Conservation (phyloP, 345 rosid genomes). For the Arabis hirsuta region DNA sequence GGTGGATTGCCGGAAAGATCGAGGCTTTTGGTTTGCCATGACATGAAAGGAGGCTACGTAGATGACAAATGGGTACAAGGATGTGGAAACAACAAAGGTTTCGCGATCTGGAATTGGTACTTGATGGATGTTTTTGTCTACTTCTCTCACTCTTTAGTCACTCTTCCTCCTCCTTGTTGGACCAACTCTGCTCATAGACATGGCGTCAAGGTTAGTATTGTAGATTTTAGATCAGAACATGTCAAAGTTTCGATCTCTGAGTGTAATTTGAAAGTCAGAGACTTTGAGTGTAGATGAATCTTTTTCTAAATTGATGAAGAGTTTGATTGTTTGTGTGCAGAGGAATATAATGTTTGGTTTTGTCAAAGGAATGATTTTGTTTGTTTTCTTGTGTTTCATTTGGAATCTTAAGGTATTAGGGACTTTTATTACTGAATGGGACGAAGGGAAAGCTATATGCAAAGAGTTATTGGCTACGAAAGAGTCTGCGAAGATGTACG, state of each 20-base stretch:
- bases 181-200: slow-evolving; percentile 85
- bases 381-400: slow-evolving; percentile 19
- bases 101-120: slow-evolving; percentile 82
- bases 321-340: neutral
- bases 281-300: neutral
- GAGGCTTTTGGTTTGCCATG: slow-evolving; percentile 81
- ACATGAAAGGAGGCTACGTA: slow-evolving; percentile 71
- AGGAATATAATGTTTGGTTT: neutral
- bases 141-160: slow-evolving; percentile 72
- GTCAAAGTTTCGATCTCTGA: neutral
- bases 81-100: slow-evolving; percentile 59
- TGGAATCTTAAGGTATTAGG: slow-evolving; percentile 63
- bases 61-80: slow-evolving; percentile 93
- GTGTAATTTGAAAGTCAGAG: neutral
- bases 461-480: slow-evolving; percentile 60
- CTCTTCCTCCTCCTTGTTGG: slow-evolving; percentile 94
- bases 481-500: slow-evolving; percentile 67
- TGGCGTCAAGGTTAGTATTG: slow-evolving; percentile 68
- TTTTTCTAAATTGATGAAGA: neutral
- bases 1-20: slow-evolving; percentile 47
- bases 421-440: slow-evolving; percentile 84
- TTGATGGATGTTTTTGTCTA: slow-evolving; percentile 85
- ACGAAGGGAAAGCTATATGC: slow-evolving; percentile 58
- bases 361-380: slow-evolving; percentile 5
- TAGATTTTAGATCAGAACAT: neutral